These are phyloP conservation scores for Melampsora medusae DNA, from an alignment of 1,284 basidiomycete species.

Conservation along the genomic window DNA sequence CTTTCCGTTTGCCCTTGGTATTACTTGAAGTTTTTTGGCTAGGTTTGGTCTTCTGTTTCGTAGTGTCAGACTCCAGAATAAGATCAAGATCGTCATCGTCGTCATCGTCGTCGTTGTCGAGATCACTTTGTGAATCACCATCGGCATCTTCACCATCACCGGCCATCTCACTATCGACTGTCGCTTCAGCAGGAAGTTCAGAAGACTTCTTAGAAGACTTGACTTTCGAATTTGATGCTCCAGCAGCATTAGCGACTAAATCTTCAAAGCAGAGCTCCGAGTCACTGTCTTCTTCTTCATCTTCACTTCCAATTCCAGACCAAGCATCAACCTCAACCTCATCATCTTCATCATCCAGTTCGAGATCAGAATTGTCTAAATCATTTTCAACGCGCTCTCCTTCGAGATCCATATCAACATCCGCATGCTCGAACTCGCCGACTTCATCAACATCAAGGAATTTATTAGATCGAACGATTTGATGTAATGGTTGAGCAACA, in stretches of 20 bases:
- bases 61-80: neutral
- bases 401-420: slow-evolving; percentile 59
- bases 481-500: slow-evolving; percentile 61
- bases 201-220: neutral
- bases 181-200: neutral
- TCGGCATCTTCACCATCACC: neutral
- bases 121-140: neutral
- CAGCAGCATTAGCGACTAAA: neutral
- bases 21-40: slow-evolving; percentile 2
- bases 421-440: slow-evolving; percentile 55
- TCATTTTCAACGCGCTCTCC: slow-evolving; percentile 56
- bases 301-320: slow-evolving; percentile 44
- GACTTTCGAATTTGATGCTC: neutral
- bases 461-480: slow-evolving; percentile 62
- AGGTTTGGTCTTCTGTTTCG: neutral
- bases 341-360: slow-evolving; percentile 11
- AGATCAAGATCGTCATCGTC: slow-evolving; percentile 36
- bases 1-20: slow-evolving; percentile 27
- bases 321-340: slow-evolving; percentile 26
- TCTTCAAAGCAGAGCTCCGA: slow-evolving; percentile 42
- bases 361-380: slow-evolving; percentile 4
- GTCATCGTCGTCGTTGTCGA: slow-evolving; percentile 9
- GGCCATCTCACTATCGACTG: neutral
- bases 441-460: slow-evolving; percentile 59
- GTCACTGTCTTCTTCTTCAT: slow-evolving; percentile 24